phyloP scores from a whole-genome alignment of 108 stramenopile species.

The Schizochytrium sp. region DNA sequence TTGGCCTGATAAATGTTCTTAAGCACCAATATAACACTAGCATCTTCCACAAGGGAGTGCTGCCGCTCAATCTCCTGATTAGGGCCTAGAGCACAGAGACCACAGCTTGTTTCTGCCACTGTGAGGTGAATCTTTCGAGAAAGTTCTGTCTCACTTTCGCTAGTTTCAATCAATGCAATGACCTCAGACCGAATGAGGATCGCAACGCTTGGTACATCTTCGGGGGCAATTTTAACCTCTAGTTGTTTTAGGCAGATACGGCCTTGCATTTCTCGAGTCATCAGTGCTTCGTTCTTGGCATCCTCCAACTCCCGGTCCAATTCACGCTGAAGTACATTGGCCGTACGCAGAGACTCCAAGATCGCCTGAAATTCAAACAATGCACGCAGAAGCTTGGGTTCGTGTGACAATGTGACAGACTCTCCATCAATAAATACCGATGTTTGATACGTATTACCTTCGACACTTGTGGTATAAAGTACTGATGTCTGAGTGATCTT shows the following conservation, averaged over 20 bases:
- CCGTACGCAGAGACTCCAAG: conserved; percentile 27
- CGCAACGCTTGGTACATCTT: neutral
- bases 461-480: neutral
- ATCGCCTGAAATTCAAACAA: neutral
- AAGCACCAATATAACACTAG: neutral
- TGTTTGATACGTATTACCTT: neutral
- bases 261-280: neutral
- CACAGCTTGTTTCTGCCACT: neutral
- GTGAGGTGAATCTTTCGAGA: neutral
- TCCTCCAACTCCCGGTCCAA: neutral
- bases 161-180: conserved; percentile 1
- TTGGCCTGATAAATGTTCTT: neutral
- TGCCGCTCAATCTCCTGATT: neutral
- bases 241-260: conserved; percentile 1
- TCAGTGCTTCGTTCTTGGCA: neutral
- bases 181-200: conserved; percentile 8
- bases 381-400: conserved; percentile 41
- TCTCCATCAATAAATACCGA: neutral
- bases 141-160: neutral
- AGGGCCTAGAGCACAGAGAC: neutral
- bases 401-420: neutral
- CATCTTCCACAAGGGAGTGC: conserved; percentile 15
- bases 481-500: neutral
- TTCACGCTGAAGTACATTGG: neutral
- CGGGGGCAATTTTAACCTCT: neutral